Base-by-base conservation (phyloP, 345 rosid genomes). In the Salix arbutifolia region DNA sequence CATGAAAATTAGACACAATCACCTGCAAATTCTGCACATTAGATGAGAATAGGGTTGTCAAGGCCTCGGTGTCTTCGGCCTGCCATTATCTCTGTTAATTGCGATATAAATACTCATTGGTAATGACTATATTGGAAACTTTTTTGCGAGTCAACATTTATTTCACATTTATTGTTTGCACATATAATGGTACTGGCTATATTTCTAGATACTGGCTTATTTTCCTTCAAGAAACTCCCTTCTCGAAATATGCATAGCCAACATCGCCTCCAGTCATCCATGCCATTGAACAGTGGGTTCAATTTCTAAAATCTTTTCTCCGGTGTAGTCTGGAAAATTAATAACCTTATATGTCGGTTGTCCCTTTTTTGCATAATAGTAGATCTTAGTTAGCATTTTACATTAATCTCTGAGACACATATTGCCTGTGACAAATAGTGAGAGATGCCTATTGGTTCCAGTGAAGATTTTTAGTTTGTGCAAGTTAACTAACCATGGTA, bases 401-500 rank as follows among this genome's bases (percentile, higher is more conserved):
- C 13, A 3, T 23, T 21, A 12, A 10, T 58, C 28, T 10, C 23
- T 23, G 60, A 23, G 23, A 25, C 64, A 9, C 28, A 23, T 58
- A 58, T 13, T 23, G 16, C 64, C 12, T 58, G 28, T 58, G 64
- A 23, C 6, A 26, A 56, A 23, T 25, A 58, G 6, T 13, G 2
- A 56, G 28, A 10, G 13, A 11, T 58, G 62, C 25, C 26, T 58
- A n/a, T 58, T 66, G 44, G 23, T 66, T 23, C n/a, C 12, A 19
- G 8, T 66, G 40, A 66, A 33, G 23, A 30, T 66, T 66, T 66
- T 3, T n/a, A 58, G 64, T n/a, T 12, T 58, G 12, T 58, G 2
- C 64, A 9, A 58, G 64, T 9, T 58, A 10, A 58, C 71, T 72
- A 40, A 75, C 79, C 68, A 25, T 67, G 58, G 69, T 65, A 53